Conservation (phyloP, 2,329 filamentous ascomycete species). For the Alternaria burnsii region DNA sequence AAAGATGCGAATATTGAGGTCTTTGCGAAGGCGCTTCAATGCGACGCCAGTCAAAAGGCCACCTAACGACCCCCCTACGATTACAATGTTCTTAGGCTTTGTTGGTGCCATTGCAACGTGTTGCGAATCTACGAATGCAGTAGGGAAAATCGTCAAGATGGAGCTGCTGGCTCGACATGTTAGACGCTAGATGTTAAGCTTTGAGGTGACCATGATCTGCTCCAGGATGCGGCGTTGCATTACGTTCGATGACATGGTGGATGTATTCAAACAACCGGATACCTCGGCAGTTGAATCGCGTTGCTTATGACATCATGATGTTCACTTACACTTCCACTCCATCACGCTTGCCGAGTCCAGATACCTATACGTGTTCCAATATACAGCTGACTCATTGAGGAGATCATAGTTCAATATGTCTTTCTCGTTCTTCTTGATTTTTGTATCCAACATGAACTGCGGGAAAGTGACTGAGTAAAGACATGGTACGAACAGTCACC, state of each 20-base stretch:
- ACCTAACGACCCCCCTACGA: constrained; percentile 34
- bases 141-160: neutral
- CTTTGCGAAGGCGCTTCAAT: constrained; percentile 31
- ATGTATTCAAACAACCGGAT: neutral
- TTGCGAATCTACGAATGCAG: neutral
- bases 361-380: no score
- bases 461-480: neutral
- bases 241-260: constrained; percentile 16
- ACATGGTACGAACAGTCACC: neutral
- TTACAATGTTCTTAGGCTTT: constrained; percentile 31
- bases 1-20: constrained; percentile 35
- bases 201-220: neutral
- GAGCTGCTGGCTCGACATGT: neutral
- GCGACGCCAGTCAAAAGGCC: constrained; percentile 35
- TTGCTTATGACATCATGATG: constrained; percentile 17
- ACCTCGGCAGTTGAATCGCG: neutral
- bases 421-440: neutral
- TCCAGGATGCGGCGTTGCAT: constrained; percentile 11
- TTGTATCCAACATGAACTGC: neutral
- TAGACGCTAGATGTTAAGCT: neutral
- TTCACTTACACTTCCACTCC: neutral
- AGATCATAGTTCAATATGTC: neutral
- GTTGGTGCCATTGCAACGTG: constrained; percentile 17
- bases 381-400: neutral
- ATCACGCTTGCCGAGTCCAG: neutral